Conservation (phyloP, 495 filamentous ascomycete genomes). For the Xylaria venustula region DNA sequence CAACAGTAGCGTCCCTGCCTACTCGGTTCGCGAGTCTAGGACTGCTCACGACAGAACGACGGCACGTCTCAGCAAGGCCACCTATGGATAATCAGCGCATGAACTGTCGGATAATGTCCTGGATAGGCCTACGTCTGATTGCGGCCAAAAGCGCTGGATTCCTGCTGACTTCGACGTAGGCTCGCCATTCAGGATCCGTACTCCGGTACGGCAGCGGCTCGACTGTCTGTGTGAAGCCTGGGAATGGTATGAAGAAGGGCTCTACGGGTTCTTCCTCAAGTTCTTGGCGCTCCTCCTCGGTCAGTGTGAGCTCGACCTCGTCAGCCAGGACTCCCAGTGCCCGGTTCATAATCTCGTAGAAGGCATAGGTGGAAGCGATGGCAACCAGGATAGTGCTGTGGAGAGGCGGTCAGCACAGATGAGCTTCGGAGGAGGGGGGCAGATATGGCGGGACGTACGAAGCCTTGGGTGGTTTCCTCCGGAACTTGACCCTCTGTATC, state of each 20-base stretch:
- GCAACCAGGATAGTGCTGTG: conserved; percentile 24
- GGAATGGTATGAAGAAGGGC: conserved; percentile 63
- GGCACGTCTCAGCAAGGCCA: conserved; percentile 25
- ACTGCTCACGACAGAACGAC: conserved; percentile 13
- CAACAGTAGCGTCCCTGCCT: conserved; percentile 26
- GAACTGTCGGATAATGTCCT: not conserved
- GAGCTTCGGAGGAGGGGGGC: not conserved
- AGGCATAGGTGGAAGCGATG: conserved; percentile 39
- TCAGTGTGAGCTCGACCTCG: conserved; percentile 19
- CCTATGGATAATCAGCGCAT: conserved; percentile 19
- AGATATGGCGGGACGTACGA: conserved; percentile 5
- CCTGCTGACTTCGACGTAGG: conserved; percentile 58
- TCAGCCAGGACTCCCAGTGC: conserved; percentile 21
- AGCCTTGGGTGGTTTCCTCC: conserved; percentile 22
- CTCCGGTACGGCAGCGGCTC: conserved; percentile 49
- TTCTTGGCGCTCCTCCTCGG: conserved; percentile 26
- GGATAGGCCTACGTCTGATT: conserved; percentile 48
- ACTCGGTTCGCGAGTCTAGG: conserved; percentile 9
- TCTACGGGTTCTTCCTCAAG: conserved; percentile 32
- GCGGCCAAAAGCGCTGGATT: conserved; percentile 46
- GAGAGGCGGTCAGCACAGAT: conserved; percentile 1
- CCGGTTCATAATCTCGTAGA: conserved; percentile 35
- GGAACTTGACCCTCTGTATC: conserved; percentile 36
- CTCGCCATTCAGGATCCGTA: conserved; percentile 69
- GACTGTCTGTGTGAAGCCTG: conserved; percentile 47